Base-by-base conservation (phyloP, 2,329 filamentous ascomycete genomes). In the Sporothrix brunneoviolacea region DNA sequence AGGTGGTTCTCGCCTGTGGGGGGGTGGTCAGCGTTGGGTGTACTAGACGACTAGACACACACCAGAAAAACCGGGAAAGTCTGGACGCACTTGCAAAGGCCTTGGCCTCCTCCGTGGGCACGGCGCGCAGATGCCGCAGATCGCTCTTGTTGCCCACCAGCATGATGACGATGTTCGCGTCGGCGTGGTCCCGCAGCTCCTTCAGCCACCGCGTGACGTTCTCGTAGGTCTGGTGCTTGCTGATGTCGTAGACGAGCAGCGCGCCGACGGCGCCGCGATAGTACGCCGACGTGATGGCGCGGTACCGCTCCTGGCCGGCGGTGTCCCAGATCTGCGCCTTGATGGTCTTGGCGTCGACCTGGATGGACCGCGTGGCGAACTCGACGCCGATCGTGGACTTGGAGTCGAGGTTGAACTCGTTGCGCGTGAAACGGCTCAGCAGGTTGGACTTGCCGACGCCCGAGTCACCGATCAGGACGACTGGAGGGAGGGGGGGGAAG, bases 321-420 rank as follows among this genome's bases (percentile, higher is more conserved):
- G 93, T 98, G 77, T 98, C 93, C 93, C 94, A 98, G 65, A 98
- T 98, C 77, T 98, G 93, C 62, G 93, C 93, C 80, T 98, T 98
- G 83, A 98, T 98, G 58, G 93, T 98, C 82, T 98, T 98, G 67
- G 88, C 87, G 73, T 98, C 93, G 65, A 98, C 93, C 74, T 97
- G 91, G 69, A 98, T 98, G 61, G 90, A 96, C 58, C 93, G 85
- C 62, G 93, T 98, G 63, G 94, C 93, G 70, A 98, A 98, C 75
- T 98, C 93, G 70, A 98, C 93, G 64, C 93, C 93, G 74, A 98
- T 98, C 62, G 93, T 98, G 58, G 93, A 97, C 83, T 98, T 97
- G 70, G 91, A 95, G 75, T 98, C 93, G 60, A 97, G 82, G 75
- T 97, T 97, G 86, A 98, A 98, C 75, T 98, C 93, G 73, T 98